phyloP scores from a whole-genome alignment of 2,329 filamentous ascomycete species.

The Orbilia blumenaviensis region DNA sequence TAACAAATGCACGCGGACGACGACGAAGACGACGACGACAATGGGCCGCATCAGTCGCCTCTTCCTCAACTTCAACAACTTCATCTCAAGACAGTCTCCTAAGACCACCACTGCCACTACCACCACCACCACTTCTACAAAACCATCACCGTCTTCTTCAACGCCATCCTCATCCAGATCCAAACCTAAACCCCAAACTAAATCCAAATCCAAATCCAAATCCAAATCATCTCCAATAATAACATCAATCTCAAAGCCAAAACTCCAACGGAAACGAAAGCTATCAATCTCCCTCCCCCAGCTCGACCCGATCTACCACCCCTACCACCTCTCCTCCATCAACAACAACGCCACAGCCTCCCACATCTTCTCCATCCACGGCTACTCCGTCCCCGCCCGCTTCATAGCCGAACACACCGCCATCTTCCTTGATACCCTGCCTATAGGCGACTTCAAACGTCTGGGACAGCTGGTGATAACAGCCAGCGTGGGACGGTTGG shows the following conservation, averaged over 20 bases:
- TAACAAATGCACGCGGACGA: too few relatives aligned
- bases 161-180: too few relatives aligned
- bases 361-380: conserved; percentile 23
- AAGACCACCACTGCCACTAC: too few relatives aligned
- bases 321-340: conserved; percentile 2
- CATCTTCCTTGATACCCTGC: conserved; percentile 28
- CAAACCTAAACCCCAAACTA: too few relatives aligned
- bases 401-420: conserved; percentile 19
- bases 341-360: background rate
- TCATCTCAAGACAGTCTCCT: too few relatives aligned
- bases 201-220: too few relatives aligned
- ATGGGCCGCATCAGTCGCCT: background rate
- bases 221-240: too few relatives aligned
- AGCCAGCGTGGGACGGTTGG: conserved; percentile 22
- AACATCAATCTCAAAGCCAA: background rate
- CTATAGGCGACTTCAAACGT: conserved; percentile 36
- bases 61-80: background rate
- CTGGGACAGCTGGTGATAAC: conserved; percentile 21
- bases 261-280: background rate
- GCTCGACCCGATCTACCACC: conserved; percentile 6
- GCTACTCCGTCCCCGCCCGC: conserved; percentile 18
- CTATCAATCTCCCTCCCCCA: conserved; percentile 23
- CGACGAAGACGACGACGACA: background rate
- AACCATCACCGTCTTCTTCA: too few relatives aligned
- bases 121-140: too few relatives aligned